phyloP scores from a whole-genome alignment of 768 basidiomycete genomes.

The Leccinum olivaceopallidum region DNA sequence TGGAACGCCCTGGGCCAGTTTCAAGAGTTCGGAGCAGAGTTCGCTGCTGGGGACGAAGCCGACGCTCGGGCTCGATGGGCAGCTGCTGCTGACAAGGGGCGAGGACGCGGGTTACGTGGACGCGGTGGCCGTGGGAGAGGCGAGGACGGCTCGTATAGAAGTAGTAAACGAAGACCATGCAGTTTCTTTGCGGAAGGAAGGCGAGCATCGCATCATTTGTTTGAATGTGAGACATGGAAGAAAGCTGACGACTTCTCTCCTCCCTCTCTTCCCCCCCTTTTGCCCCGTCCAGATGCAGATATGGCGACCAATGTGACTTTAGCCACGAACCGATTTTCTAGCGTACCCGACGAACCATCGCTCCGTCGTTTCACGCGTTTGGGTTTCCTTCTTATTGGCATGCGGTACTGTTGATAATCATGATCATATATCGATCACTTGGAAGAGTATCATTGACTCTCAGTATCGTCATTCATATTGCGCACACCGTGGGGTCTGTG shows the following conservation, averaged over 20 bases:
- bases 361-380: not conserved
- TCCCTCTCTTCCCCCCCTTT: not conserved
- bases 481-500: not conserved
- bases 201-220: conserved; percentile 65
- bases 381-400: conserved; percentile 12
- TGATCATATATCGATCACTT: conserved; percentile 14
- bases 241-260: conserved; percentile 35
- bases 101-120: conserved; percentile 57
- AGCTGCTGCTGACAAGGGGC: conserved; percentile 43
- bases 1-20: conserved; percentile 46
- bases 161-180: conserved; percentile 86
- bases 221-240: conserved; percentile 22
- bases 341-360: not conserved
- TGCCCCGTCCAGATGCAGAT: conserved; percentile 68
- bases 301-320: conserved; percentile 86
- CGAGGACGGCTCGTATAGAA: conserved; percentile 66
- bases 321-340: conserved; percentile 57
- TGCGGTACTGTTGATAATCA: conserved; percentile 14
- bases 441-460: conserved; percentile 8
- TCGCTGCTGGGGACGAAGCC: conserved; percentile 46
- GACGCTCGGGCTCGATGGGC: conserved; percentile 47
- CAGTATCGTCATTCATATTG: conserved; percentile 5
- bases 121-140: conserved; percentile 56
- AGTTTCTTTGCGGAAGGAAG: conserved; percentile 90
- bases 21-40: conserved; percentile 46